These are phyloP conservation scores for Crucihimalaya himalaica DNA, from an alignment of 345 rosid genomes.

Conservation along the genomic window DNA sequence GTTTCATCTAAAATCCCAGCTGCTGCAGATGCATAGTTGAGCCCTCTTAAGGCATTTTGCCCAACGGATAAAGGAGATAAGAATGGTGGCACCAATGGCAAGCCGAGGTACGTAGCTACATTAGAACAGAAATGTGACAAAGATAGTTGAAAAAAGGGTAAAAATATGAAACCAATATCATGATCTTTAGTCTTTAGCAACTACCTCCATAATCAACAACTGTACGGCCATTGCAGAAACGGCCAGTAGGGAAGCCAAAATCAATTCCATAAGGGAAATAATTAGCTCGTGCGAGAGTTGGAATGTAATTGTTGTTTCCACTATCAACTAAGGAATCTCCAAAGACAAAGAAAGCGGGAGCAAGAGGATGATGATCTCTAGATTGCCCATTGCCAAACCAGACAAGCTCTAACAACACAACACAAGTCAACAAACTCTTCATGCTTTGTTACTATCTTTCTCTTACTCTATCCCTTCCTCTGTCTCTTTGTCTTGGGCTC, in stretches of 20 bases:
- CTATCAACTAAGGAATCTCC: constrained; percentile 44
- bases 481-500: background rate
- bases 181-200: constrained; percentile 2
- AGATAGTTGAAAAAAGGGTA: background rate
- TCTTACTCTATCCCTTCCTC: background rate
- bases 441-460: constrained; percentile 16
- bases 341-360: constrained; percentile 46
- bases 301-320: constrained; percentile 51
- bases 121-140: background rate
- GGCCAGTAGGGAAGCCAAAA: constrained; percentile 44
- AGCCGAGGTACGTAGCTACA: constrained; percentile 32
- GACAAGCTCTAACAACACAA: constrained; percentile 26
- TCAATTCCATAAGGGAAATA: constrained; percentile 50
- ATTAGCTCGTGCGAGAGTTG: constrained; percentile 41
- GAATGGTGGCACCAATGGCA: constrained; percentile 43
- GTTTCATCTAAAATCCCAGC: constrained; percentile 50
- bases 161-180: background rate
- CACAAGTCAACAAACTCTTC: constrained; percentile 26
- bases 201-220: constrained; percentile 41
- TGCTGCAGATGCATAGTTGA: constrained; percentile 51
- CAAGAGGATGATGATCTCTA: constrained; percentile 27
- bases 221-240: constrained; percentile 47
- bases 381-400: constrained; percentile 27
- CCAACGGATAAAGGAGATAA: constrained; percentile 39
- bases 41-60: constrained; percentile 31